Evolutionary conservation across 2,329 filamentous ascomycete species (phyloP).

Genomic region (Botrytis hyacinthi): DNA sequence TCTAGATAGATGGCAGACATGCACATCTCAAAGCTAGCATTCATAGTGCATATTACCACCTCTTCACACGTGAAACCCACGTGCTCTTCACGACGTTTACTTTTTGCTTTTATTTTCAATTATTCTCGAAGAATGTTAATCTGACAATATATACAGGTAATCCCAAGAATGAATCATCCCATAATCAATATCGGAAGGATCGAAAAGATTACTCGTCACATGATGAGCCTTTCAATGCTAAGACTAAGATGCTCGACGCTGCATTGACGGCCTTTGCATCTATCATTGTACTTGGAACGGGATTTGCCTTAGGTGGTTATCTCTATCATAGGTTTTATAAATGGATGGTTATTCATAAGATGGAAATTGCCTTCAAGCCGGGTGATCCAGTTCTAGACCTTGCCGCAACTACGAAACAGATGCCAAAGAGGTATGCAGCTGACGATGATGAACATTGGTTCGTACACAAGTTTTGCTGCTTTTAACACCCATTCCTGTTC

Average conservation of each 20-base stretch:
- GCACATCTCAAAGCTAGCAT: background rate
- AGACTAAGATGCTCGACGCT: conserved; percentile 66
- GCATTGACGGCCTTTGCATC: conserved; percentile 75
- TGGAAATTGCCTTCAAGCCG: conserved; percentile 85
- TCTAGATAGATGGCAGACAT: background rate
- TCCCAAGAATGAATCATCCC: background rate
- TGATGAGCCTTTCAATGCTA: conserved; percentile 21
- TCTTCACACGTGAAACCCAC: background rate
- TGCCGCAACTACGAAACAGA: conserved; percentile 62
- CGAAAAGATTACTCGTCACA: background rate
- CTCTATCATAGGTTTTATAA: conserved; percentile 86
- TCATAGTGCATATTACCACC: background rate
- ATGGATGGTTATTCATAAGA: conserved; percentile 84
- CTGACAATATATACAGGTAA: background rate
- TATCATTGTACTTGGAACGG: conserved; percentile 66
- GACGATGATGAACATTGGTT: conserved; percentile 56
- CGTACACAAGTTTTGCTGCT: background rate
- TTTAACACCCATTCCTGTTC: background rate
- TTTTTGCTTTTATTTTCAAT: background rate
- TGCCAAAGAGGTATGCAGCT: conserved; percentile 42
- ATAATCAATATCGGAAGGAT: background rate
- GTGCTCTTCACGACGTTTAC: background rate
- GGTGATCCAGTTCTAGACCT: conserved; percentile 87
- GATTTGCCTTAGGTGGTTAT: conserved; percentile 67
- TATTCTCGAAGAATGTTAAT: background rate